A percentile compares a stretch with the other conserved stretches of the same genome.
Conservation (phyloP, 768 basidiomycete species). For the Pisolithus sp. region DNA sequence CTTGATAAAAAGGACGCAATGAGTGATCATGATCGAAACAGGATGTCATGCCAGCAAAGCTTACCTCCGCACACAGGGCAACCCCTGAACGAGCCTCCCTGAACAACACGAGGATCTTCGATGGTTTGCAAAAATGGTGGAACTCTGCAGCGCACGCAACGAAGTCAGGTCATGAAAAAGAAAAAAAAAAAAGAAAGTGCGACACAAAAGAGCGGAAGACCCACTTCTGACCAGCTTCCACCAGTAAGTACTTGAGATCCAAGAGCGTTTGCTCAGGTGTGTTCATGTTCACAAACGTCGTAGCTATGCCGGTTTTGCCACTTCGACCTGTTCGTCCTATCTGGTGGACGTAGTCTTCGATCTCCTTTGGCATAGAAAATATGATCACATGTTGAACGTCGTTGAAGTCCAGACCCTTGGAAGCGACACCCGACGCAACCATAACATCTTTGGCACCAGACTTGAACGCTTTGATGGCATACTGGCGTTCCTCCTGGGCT, state of each 20-base stretch:
- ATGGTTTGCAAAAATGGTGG: conserved; percentile 87
- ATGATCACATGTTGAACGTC: conserved; percentile 99
- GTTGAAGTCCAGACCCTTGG: conserved; percentile 97
- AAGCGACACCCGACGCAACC: conserved; percentile 97
- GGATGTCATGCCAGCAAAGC: conserved; percentile 8
- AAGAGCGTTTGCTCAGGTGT: conserved; percentile 93
- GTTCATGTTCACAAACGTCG: conserved; percentile 98
- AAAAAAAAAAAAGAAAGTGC: no score
- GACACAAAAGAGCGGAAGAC: conserved; percentile 19
- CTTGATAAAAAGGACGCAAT: conserved; percentile 28
- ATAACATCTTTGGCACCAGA: conserved; percentile 97
- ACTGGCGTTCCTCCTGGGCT: conserved; percentile 99
- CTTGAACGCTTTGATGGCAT: conserved; percentile 98
- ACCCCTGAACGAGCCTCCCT: conserved; percentile 73
- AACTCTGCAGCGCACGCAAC: conserved; percentile 46
- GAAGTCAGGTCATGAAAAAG: no score
- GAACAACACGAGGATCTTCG: conserved; percentile 82
- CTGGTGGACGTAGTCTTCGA: conserved; percentile 99
- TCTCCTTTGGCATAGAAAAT: conserved; percentile 99
- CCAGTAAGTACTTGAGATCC: conserved; percentile 92
- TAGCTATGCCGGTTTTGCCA: conserved; percentile 98
- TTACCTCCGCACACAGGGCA: conserved; percentile 95
- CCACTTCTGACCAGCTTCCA: conserved; percentile 97
- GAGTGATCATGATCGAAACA: not conserved
- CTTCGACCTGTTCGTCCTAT: conserved; percentile 97